These are phyloP conservation scores for Kodamaea jinghongensis DNA, from an alignment of 805 yeast species.

Conservation along the genomic window DNA sequence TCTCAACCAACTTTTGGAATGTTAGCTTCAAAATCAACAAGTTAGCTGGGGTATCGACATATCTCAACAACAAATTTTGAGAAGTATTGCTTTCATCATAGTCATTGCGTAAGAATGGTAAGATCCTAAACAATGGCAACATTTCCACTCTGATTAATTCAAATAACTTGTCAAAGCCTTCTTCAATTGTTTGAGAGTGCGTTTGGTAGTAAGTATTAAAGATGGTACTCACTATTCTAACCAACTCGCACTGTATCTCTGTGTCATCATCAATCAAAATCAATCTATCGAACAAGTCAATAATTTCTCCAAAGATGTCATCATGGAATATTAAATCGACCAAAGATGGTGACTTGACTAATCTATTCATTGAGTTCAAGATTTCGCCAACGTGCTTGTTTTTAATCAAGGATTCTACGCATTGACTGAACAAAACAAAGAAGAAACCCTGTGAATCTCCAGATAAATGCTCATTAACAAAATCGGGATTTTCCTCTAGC, in stretches of 20 bases:
- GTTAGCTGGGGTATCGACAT: constrained; percentile 35
- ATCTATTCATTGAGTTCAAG: constrained; percentile 43
- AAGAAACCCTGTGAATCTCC: constrained; percentile 65
- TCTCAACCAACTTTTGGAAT: constrained; percentile 53
- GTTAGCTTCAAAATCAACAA: constrained; percentile 46
- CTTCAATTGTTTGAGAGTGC: constrained; percentile 44
- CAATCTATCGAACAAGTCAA: constrained; percentile 73
- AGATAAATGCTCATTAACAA: constrained; percentile 47
- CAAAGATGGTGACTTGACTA: constrained; percentile 56
- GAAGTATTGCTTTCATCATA: constrained; percentile 29
- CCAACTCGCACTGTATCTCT: constrained; percentile 55
- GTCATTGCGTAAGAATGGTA: constrained; percentile 58
- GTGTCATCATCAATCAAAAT: constrained; percentile 59
- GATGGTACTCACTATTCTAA: constrained; percentile 30
- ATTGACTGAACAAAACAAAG: constrained; percentile 78
- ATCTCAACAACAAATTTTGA: constrained; percentile 25
- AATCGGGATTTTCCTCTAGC: constrained; percentile 47
- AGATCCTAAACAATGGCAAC: constrained; percentile 54
- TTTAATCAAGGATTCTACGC: constrained; percentile 67
- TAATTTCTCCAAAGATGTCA: constrained; percentile 67
- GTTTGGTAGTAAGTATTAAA: constrained; percentile 24
- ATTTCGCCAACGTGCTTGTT: constrained; percentile 49
- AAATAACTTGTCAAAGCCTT: constrained; percentile 64
- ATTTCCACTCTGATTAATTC: constrained; percentile 72
- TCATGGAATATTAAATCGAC: constrained; percentile 62